Evolutionary conservation across 352 stramenopile species (phyloP).

Genomic region (Stephanocyclus meneghinianus): DNA sequence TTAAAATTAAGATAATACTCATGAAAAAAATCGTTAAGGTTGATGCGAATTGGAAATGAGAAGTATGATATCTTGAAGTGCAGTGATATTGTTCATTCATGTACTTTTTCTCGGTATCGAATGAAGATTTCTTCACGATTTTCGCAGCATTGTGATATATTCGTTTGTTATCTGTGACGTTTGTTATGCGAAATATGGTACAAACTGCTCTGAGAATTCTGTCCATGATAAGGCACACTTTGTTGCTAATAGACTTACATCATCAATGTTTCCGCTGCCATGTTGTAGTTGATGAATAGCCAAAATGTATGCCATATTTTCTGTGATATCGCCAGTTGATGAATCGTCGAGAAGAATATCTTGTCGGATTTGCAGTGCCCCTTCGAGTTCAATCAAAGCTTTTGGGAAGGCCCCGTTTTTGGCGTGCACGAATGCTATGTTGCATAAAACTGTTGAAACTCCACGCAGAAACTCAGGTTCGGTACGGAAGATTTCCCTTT

Average conservation of each 20-base stretch:
- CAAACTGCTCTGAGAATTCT: not conserved
- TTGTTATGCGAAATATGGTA: not conserved
- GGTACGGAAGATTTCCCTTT: constrained; percentile 36
- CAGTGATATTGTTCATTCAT: too few species aligned
- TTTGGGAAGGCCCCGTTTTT: constrained; percentile 44
- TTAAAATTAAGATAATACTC: too few species aligned
- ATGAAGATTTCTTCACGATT: not conserved
- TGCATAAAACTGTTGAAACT: constrained; percentile 38
- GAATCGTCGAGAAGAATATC: constrained; percentile 41
- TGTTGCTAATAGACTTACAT: constrained; percentile 17
- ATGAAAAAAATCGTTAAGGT: too few species aligned
- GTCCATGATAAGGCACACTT: not conserved
- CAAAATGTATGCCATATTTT: constrained; percentile 51
- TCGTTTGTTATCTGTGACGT: constrained; percentile 32
- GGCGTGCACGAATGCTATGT: constrained; percentile 45
- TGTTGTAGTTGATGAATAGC: constrained; percentile 46
- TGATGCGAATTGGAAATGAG: too few species aligned
- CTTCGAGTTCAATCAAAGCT: constrained; percentile 45
- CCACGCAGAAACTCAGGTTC: constrained; percentile 35
- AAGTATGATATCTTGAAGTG: too few species aligned
- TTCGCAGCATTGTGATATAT: constrained; percentile 37
- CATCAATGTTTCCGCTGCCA: constrained; percentile 36
- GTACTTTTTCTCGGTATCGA: too few species aligned
- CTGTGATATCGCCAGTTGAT: constrained; percentile 20
- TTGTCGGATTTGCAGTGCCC: constrained; percentile 42